Evolutionary conservation across 1,284 basidiomycete species (phyloP), one percentile per base, ranked within the genome.

Genomic region (Veloboletus limbatus): DNA sequence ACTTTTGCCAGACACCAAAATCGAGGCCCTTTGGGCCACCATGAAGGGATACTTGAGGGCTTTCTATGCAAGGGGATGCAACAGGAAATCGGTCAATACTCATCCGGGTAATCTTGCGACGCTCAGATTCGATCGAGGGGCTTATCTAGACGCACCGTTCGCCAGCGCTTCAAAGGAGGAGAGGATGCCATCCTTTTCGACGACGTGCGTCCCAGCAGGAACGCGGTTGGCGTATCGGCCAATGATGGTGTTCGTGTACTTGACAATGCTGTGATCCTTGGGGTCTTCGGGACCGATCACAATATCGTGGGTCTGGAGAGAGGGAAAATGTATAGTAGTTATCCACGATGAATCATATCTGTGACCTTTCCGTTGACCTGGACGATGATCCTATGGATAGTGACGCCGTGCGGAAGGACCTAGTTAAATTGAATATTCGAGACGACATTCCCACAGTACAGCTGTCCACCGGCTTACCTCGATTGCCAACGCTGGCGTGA

Each of bases 211-310:
- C 26, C 78, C 77, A 16, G 76, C 78, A 3, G 85, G 82, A 40
- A 89, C 70, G 25, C 85, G 76, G 65, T 88, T 88, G 30, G 82
- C 71, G 54, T 86, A 88, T 54, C 84, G 72, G 21, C 86, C 86
- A 47, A 88, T 73, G 59, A 87, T 74, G 10, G 81, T 79, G 66
- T 88, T 88, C 37, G 75, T 80, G 66, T 87, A 88, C 65, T 81
- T 85, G 60, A 80, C 74, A 10, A 61, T 68, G 34, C 70, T 61
- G 62, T 87, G 83, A 55, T 74, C 78, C 49, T 73, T 60, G 42
- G 83, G 78, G 25, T 71, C 66, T 68, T 86, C 82, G 24, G 85
- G 85, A 11, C 85, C 85, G 53, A 87, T 72, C 38, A 88, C 76
- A 49, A 88, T 76, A 62, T 88, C 85, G 66, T 87, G 82, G 8